Percentiles rank a stretch among this genome's conserved stretches.
These are phyloP conservation scores for Kwoniella dejecticola DNA, from an alignment of 768 basidiomycete genomes.

Conservation along the genomic window DNA sequence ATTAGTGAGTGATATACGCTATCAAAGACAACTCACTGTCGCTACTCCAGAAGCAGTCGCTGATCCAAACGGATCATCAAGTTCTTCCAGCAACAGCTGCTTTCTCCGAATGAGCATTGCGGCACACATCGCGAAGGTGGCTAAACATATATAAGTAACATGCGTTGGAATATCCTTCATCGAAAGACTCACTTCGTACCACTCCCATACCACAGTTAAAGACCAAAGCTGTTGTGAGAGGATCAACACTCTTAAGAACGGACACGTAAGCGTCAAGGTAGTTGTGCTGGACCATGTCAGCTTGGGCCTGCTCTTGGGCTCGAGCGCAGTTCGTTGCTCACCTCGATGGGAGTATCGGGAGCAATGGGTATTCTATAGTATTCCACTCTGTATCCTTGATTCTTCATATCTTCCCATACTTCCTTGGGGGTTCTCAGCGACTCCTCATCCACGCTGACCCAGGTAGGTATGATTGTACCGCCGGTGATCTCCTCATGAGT, in stretches of 20 bases:
- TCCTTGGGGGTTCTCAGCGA: slow-evolving; percentile 87
- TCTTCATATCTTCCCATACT: slow-evolving; percentile 76
- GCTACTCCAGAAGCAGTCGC: slow-evolving; percentile 46
- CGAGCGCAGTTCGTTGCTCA: slow-evolving; percentile 47
- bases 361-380: slow-evolving; percentile 96
- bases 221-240: slow-evolving; percentile 76
- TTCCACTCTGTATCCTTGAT: slow-evolving; percentile 90
- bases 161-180: too few relatives aligned
- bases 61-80: slow-evolving; percentile 74
- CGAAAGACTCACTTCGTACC: slow-evolving; percentile 62
- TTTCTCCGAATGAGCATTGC: slow-evolving; percentile 82
- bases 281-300: slow-evolving; percentile 65
- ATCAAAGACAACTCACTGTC: slow-evolving; percentile 38
- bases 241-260: slow-evolving; percentile 77
- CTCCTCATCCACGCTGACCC: slow-evolving; percentile 81
- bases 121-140: slow-evolving; percentile 96
- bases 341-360: slow-evolving; percentile 87
- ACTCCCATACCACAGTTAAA: slow-evolving; percentile 98
- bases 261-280: slow-evolving; percentile 91
- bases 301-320: neutral
- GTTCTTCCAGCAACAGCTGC: slow-evolving; percentile 66
- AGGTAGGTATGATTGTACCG: slow-evolving; percentile 83
- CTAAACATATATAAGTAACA: slow-evolving; percentile 48
- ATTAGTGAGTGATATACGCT: too few relatives aligned
- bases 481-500: slow-evolving; percentile 87